Evolutionary conservation across 1,284 basidiomycete genomes (phyloP).

Genomic region (Phellopilus nigrolimitatus): DNA sequence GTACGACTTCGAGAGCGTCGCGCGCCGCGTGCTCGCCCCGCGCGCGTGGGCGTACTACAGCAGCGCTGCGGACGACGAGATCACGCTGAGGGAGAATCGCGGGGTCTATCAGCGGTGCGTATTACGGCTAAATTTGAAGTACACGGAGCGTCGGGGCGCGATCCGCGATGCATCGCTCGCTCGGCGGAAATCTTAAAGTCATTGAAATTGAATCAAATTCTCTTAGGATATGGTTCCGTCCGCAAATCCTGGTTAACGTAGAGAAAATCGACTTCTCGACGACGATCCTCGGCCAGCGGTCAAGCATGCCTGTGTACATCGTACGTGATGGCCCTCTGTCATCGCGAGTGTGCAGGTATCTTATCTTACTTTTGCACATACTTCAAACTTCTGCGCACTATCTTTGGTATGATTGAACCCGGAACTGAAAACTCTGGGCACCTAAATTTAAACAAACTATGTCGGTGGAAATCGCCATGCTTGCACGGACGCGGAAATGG

Average conservation of each 20-base stretch:
- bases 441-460: no score
- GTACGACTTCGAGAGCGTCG: constrained; percentile 89
- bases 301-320: constrained; percentile 80
- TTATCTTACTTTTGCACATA: neutral
- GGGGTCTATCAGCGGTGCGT: constrained; percentile 75
- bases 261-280: constrained; percentile 79
- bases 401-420: neutral
- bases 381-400: neutral
- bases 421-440: no score
- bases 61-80: constrained; percentile 85
- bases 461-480: no score
- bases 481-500: no score
- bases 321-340: no score
- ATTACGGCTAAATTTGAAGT: no score
- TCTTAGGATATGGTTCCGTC: constrained; percentile 86
- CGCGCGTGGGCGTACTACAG: constrained; percentile 91
- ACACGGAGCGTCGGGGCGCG: no score
- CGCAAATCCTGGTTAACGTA: constrained; percentile 82
- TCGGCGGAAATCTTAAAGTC: no score
- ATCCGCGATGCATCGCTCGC: no score
- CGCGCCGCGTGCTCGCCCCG: constrained; percentile 65
- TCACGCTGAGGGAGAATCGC: constrained; percentile 85
- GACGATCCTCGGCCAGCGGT: constrained; percentile 68
- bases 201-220: neutral
- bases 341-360: no score